phyloP scores from a whole-genome alignment of 352 stramenopile genomes.

The Plasmopara viticola region DNA sequence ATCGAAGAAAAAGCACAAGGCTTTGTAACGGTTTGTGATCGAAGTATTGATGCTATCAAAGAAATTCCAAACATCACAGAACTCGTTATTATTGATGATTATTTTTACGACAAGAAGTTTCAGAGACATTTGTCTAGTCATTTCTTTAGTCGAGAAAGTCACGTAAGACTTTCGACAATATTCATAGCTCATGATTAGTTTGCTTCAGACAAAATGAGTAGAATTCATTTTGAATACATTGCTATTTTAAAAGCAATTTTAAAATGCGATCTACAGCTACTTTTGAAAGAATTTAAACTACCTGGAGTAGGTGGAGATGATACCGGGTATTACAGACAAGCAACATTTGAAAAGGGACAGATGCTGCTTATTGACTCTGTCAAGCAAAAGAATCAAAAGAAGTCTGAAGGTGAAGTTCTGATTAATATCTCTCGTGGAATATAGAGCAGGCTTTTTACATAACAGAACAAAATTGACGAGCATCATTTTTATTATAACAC shows the following conservation, averaged over 20 bases:
- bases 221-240: not conserved
- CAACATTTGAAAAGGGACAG: constrained; percentile 8
- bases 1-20: too few species aligned
- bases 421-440: too few species aligned
- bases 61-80: too few species aligned
- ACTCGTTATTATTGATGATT: not conserved
- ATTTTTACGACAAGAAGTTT: not conserved
- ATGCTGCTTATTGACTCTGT: constrained; percentile 11
- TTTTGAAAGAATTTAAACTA: not conserved
- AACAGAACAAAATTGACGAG: too few species aligned
- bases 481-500: too few species aligned
- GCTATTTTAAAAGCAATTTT: not conserved
- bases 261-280: not conserved
- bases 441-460: too few species aligned
- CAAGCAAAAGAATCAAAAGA: constrained; percentile 6
- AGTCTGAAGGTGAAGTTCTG: too few species aligned
- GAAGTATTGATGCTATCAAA: too few species aligned
- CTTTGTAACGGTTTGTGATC: too few species aligned
- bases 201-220: not conserved
- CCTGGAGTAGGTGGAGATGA: not conserved
- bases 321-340: constrained; percentile 5
- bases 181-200: not conserved
- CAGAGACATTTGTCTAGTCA: not conserved
- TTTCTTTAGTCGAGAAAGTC: not conserved
- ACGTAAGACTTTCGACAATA: not conserved